Percentiles rank a stretch among this genome's conserved stretches.
These are phyloP conservation scores for Chytriomyces sp. DNA, from an alignment of 192 early-diverging fungal genomes.

Conservation along the genomic window DNA sequence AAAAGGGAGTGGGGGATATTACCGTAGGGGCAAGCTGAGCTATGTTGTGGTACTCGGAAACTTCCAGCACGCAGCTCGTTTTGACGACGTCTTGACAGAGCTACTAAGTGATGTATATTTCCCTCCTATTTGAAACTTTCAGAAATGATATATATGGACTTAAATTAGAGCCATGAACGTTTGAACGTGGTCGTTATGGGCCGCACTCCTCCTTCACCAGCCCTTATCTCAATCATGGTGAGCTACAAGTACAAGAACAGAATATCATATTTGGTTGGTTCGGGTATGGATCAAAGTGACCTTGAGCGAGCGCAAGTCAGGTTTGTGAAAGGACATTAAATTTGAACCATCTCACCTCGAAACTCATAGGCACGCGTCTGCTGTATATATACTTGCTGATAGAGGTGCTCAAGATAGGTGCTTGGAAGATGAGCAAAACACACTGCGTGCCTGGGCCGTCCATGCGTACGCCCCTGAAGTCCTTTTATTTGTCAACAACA, in stretches of 20 bases:
- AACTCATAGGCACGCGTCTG: conserved; percentile 32
- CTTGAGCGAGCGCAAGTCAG: conserved; percentile 41
- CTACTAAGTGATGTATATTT: conserved; percentile 28
- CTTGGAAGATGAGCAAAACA: conserved; percentile 71
- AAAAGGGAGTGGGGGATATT: conserved; percentile 34
- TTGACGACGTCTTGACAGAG: conserved; percentile 33
- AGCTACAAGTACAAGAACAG: conserved; percentile 29
- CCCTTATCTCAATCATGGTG: conserved; percentile 31
- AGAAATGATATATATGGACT: too few relatives aligned
- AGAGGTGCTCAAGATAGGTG: conserved; percentile 48
- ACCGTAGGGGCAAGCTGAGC: conserved; percentile 22
- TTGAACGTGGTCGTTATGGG: conserved; percentile 40
- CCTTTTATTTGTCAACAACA: conserved; percentile 63
- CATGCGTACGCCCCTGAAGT: conserved; percentile 60
- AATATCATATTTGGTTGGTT: conserved; percentile 44
- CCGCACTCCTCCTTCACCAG: conserved; percentile 17
- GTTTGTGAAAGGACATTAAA: neutral
- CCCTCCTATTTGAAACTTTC: neutral
- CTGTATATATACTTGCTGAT: conserved; percentile 48
- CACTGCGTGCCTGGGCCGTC: conserved; percentile 67
- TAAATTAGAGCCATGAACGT: neutral
- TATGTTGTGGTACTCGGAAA: conserved; percentile 46
- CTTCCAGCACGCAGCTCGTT: neutral
- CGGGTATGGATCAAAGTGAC: conserved; percentile 38
- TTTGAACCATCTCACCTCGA: neutral